Base-by-base conservation (phyloP, 208 protist species). In the Crithidia fasciculata region DNA sequence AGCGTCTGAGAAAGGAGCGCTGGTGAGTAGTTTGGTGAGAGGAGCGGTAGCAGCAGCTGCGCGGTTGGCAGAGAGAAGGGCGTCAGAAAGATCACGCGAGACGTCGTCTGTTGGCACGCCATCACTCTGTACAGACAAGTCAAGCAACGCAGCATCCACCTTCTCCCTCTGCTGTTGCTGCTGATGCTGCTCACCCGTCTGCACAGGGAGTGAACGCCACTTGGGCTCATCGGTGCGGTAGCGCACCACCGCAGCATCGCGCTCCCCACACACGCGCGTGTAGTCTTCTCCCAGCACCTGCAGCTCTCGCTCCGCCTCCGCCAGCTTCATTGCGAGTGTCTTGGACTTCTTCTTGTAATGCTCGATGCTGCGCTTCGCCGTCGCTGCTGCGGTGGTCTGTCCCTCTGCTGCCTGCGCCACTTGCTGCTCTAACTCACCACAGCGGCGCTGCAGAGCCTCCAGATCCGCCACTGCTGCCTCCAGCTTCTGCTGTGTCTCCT, bases 261-360 rank as follows among this genome's bases (percentile, higher is more conserved):
- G 47, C 55, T 80, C 75, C 8, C 40, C 49, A 37, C 49, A 73
- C 43, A 71, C 66, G 2, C 37, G 39, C 47, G 58, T 65, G 43
- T 66, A 62, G 43, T 79, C 69, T 37, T 83, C 70, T 15, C 36
- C 65, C 13, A 60, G 74, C 62, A 62, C 45, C 43, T 71, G 65
- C 39, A 87, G 52, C 66, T 84, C 79, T 9, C 13, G 37, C 41
- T 59, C 19, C 28, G 53, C 69, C 10, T 69, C 55, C n/a, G 19
- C 62, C 16, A 80, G 71, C 65, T 68, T 59, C 36, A 54, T 50
- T 2, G 18, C 16, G 43, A 69, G 15, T 0, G 37, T 36, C 40
- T 13, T 65, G 16, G 43, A 6, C 44, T 74, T 70, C 16, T 60
- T 57, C 69, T 71, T 66, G 57, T 76, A 66, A 7, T 54, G 71